Conservation (phyloP, 805 yeast species). For the Maudiozyma serrabonitensis region DNA sequence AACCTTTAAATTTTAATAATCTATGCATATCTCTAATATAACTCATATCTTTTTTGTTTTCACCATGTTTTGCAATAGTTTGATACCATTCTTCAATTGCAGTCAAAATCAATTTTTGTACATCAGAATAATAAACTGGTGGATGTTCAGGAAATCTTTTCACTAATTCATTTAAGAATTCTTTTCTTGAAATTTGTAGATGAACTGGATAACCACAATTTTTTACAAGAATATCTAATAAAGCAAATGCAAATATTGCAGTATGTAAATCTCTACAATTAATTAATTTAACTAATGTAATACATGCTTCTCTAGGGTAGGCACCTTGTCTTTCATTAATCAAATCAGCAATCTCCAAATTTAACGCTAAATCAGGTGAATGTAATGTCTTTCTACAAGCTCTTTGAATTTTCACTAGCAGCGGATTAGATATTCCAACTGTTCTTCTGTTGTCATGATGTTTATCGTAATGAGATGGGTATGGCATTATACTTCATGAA, state of each 20-base stretch:
- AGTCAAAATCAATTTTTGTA: slow-evolving; percentile 73
- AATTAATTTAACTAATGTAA: slow-evolving; percentile 68
- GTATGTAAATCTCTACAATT: slow-evolving; percentile 75
- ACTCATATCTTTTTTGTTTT: slow-evolving; percentile 82
- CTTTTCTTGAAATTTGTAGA: slow-evolving; percentile 84
- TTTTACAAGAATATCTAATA: slow-evolving; percentile 81
- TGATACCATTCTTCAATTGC: slow-evolving; percentile 94
- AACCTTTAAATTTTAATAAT: slow-evolving; percentile 76
- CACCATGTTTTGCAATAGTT: slow-evolving; percentile 78
- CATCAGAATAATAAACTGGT: slow-evolving; percentile 67
- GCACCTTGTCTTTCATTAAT: slow-evolving; percentile 88
- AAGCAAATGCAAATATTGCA: slow-evolving; percentile 66
- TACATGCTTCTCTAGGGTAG: slow-evolving; percentile 84
- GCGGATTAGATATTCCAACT: slow-evolving; percentile 20
- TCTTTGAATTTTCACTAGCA: slow-evolving; percentile 37
- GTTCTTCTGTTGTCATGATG: slow-evolving; percentile 17
- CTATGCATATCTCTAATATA: slow-evolving; percentile 93
- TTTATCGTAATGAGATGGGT: background rate
- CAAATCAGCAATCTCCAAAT: slow-evolving; percentile 83
- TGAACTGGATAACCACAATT: slow-evolving; percentile 97
- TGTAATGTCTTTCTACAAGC: slow-evolving; percentile 72
- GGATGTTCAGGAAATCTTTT: slow-evolving; percentile 89
- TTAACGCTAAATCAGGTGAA: slow-evolving; percentile 79
- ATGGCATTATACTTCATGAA: too few species aligned
- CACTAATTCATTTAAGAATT: slow-evolving; percentile 84